Conservation (phyloP, 768 basidiomycete species). For the Nidula microcarpa region DNA sequence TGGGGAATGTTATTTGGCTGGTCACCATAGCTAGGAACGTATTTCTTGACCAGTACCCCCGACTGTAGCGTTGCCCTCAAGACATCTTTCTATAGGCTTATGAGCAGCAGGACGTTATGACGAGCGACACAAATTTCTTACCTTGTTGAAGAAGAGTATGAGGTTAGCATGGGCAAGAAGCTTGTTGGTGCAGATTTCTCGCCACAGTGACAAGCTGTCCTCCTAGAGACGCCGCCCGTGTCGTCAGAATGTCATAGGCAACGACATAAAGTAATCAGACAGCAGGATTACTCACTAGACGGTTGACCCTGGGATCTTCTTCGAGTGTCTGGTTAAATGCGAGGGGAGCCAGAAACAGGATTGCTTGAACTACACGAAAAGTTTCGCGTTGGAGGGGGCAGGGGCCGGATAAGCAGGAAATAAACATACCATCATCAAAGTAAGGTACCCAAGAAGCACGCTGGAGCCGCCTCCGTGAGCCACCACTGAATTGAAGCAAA, state of each 20-base stretch:
- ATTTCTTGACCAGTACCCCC: slow-evolving; percentile 53
- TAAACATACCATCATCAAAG: slow-evolving; percentile 60
- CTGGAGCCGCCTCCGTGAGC: slow-evolving; percentile 15
- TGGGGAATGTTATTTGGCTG: slow-evolving; percentile 52
- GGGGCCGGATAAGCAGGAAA: neutral
- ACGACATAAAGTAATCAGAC: neutral
- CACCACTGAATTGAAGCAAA: neutral
- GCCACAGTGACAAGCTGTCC: slow-evolving; percentile 73
- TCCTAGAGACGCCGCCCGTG: slow-evolving; percentile 35
- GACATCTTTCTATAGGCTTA: slow-evolving; percentile 40
- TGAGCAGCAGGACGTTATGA: no score
- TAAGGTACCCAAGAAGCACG: slow-evolving; percentile 72
- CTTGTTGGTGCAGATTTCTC: slow-evolving; percentile 60
- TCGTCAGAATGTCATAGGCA: neutral
- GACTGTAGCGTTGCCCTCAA: slow-evolving; percentile 50
- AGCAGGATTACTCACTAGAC: slow-evolving; percentile 39
- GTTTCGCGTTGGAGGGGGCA: neutral
- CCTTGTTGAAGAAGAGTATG: slow-evolving; percentile 80
- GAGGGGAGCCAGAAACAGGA: slow-evolving; percentile 80
- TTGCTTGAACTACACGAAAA: slow-evolving; percentile 54
- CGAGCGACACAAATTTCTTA: slow-evolving; percentile 7
- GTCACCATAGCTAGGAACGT: slow-evolving; percentile 60
- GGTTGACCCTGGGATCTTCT: slow-evolving; percentile 62
- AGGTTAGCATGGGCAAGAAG: slow-evolving; percentile 59
- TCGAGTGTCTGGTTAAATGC: slow-evolving; percentile 72